phyloP scores from a whole-genome alignment of 1,284 basidiomycete genomes.

The Hemileia vastatrix region DNA sequence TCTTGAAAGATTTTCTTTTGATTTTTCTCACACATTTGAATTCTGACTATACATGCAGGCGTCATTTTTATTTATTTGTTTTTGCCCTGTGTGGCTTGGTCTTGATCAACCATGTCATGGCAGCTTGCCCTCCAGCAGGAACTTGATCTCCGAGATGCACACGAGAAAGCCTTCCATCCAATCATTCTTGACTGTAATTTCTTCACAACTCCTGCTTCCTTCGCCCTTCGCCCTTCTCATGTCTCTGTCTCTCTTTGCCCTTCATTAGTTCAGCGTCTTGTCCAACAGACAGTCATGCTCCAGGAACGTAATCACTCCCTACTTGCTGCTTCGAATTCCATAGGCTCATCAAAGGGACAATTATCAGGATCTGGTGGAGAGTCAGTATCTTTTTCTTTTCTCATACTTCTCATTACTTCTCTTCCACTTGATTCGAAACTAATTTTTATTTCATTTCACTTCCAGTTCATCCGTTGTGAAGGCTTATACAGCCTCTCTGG shows the following conservation, averaged over 20 bases:
- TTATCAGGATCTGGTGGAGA: background rate
- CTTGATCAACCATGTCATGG: constrained; percentile 21
- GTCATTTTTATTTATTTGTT: too few species aligned
- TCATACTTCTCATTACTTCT: background rate
- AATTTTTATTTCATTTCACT: constrained; percentile 12
- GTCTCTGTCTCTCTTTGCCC: constrained; percentile 25
- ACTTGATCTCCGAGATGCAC: constrained; percentile 18
- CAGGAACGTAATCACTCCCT: constrained; percentile 80
- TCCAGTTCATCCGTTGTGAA: constrained; percentile 66
- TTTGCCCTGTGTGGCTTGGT: too few species aligned
- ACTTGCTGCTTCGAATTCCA: constrained; percentile 63
- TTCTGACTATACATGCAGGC: too few species aligned
- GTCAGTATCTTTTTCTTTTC: background rate
- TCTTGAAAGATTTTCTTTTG: too few species aligned
- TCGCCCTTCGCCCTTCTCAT: constrained; percentile 21
- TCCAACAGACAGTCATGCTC: constrained; percentile 74
- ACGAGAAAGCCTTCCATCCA: constrained; percentile 20
- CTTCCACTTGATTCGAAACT: background rate
- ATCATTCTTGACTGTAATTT: constrained; percentile 7
- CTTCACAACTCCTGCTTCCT: constrained; percentile 10
- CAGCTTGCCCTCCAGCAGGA: constrained; percentile 9
- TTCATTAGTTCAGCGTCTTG: constrained; percentile 67
- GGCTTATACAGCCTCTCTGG: constrained; percentile 79
- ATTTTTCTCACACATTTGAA: too few species aligned
- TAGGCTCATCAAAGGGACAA: constrained; percentile 34